Base-by-base conservation (phyloP, 2,329 filamentous ascomycete species). In the Huntiella abstrusa region DNA sequence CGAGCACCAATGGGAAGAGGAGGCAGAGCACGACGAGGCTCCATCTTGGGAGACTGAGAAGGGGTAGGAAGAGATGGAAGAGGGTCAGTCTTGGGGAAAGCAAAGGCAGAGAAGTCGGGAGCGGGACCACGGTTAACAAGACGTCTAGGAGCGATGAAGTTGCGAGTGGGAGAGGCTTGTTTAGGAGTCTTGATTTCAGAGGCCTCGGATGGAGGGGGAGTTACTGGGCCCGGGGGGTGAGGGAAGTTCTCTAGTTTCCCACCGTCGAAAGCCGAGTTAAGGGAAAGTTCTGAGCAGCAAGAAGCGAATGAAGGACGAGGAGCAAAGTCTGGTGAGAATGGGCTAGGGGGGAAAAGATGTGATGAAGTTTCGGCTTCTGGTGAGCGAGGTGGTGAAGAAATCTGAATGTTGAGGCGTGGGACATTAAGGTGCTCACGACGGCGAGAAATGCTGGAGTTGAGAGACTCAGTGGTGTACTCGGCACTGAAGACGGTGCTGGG, bases 221-320 rank as follows among this genome's bases (percentile, higher is more conserved):
- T 46, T 8, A 41, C 39, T 11, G 43, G 39, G 10, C 43, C 36
- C 7, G 47, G 47, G 12, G 47, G 47, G 22, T 49, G 47, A 10
- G 47, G 47, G 34, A 46, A 49, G 39, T 36, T 49, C 35, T 49
- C 47, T 15, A 49, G 47, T 40, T 49, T 49, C 19, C 47, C 47
- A 22, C 47, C 47, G n/a, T 49, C 47, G 11, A 49, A 49, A 33
- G 42, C 46, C 28, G 43, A 46, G 40, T 49, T 49, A 39, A 49
- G 46, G n/a, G 47, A 49, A 32, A 49, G 41, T 39, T 46, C 43
- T 19, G 47, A 49, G 43, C 47, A 49, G 40, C 46, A 49, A 4
- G 47, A 49, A 13, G 47, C 43, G 40, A 49, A 49, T 6, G 47
- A 49, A 13, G 47, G 47, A 28, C 47, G 47, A 35, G 43, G 34